Conservation (phyloP, 2,329 filamentous ascomycete genomes). For the Akanthomyces lecanii region DNA sequence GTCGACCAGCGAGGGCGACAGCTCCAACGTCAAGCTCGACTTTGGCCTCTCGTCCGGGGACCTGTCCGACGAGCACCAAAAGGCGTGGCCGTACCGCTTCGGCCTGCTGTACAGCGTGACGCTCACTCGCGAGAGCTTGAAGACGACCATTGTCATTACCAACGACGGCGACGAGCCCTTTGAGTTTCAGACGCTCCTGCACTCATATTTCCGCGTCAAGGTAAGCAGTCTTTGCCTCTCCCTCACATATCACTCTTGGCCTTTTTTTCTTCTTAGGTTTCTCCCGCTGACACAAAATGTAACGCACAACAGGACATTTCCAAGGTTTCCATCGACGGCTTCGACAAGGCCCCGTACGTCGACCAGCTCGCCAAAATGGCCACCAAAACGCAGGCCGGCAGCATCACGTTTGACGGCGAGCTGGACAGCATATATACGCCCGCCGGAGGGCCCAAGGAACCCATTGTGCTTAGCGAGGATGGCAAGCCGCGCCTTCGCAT, state of each 20-base stretch:
- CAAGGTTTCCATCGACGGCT: conserved; percentile 66
- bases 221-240: conserved; percentile 44
- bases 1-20: conserved; percentile 54
- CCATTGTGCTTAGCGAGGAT: conserved; percentile 57
- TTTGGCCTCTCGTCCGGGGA: conserved; percentile 79
- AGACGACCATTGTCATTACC: conserved; percentile 78
- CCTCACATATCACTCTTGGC: no score
- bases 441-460: conserved; percentile 52
- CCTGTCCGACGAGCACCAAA: conserved; percentile 62
- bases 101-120: conserved; percentile 91
- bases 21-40: conserved; percentile 80
- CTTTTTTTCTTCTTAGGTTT: neutral
- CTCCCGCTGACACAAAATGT: neutral
- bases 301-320: conserved; percentile 64
- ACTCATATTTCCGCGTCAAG: conserved; percentile 81
- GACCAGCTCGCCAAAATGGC: conserved; percentile 74
- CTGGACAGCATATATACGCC: conserved; percentile 86
- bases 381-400: conserved; percentile 60
- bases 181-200: conserved; percentile 87
- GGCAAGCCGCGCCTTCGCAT: conserved; percentile 66
- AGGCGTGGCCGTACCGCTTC: conserved; percentile 82
- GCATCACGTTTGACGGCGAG: conserved; percentile 69
- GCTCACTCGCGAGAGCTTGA: conserved; percentile 67
- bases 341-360: conserved; percentile 70
- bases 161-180: conserved; percentile 81